These are phyloP conservation scores for Phoenix roebelenii DNA, from an alignment of 176 grass and related monocot genomes.

Conservation along the genomic window DNA sequence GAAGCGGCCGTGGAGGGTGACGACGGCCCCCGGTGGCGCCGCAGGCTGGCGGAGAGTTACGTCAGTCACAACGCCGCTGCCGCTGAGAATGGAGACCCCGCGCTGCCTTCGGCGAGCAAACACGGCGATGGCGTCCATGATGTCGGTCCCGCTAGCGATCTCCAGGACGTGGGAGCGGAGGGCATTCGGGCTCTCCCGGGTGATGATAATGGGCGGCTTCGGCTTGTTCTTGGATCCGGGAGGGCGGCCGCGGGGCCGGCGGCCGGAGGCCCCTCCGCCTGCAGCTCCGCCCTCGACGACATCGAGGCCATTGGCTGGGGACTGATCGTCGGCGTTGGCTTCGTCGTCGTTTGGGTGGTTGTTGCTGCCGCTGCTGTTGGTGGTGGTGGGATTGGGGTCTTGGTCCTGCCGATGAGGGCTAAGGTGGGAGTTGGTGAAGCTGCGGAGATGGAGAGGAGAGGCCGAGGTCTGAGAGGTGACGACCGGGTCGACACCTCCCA, in stretches of 20 bases:
- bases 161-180: constrained; percentile 90
- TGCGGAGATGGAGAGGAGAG: not conserved
- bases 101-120: constrained; percentile 73
- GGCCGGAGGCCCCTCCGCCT: not conserved
- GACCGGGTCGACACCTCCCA: constrained; percentile 35
- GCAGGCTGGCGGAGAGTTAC: constrained; percentile 68
- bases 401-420: not conserved
- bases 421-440: not conserved
- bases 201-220: constrained; percentile 72
- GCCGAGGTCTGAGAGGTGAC: constrained; percentile 8
- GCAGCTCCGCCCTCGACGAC: not conserved
- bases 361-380: constrained; percentile 31
- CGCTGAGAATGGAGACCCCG: constrained; percentile 79
- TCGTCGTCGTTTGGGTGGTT: constrained; percentile 18
- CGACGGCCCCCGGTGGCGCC: constrained; percentile 22
- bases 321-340: constrained; percentile 37
- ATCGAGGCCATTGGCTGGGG: not conserved
- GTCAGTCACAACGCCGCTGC: constrained; percentile 61
- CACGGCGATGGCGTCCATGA: constrained; percentile 58
- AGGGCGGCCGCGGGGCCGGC: constrained; percentile 70
- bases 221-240: constrained; percentile 92
- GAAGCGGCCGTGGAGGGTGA: constrained; percentile 20
- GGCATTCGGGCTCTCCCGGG: constrained; percentile 74
- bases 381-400: constrained; percentile 33
- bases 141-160: constrained; percentile 84